Base-by-base conservation (phyloP, 352 stramenopile genomes). In the Phytophthora sojae region DNA sequence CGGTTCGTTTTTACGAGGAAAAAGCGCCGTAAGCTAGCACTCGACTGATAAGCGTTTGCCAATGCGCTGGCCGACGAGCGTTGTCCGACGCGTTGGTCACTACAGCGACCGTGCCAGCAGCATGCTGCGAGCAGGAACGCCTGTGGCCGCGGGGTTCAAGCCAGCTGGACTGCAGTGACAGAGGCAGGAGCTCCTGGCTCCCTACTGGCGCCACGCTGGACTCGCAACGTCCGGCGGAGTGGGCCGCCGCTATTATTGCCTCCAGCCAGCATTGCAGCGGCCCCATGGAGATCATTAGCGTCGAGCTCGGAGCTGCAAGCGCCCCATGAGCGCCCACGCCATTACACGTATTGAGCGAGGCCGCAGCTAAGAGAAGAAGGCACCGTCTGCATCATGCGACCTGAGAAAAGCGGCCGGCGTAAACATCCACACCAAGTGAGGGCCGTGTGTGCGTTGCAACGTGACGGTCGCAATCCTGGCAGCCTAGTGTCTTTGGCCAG, bases 131-230 rank as follows among this genome's bases (percentile, higher is more conserved):
- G 39, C 12, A 19, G 39, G 39, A 47, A 15, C 12, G 15, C 12
- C 26, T 3, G 39, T 2, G 15, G 39, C 19, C 4, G 6, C n/a
- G 35, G 26, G 39, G 52, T 44, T 58, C 62, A 57, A 68, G 56
- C 63, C 63, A 70, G 63, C 39, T 70, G 63, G 26, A 29, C 19
- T 39, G 53, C 26, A 47, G 39, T 47, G 39, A 47, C 21, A 47
- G 42, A 47, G 37, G 57, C 44, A 35, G 30, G 19, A 39, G 55
- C 54, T 19, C 32, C 54, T 47, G 54, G 25, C 54, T 50, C 32
- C 55, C 14, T 19, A 30, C 65, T 66, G 50, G 55, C 44, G 17
- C 44, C 21, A 61, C 45, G 45, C 11, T 0, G n/a, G 45, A 26
- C 45, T n/a, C 45, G 45, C 42, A 30, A 4, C n/a, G 6, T 50